phyloP scores from a whole-genome alignment of 106 monocot species.

The Dendrobium huoshanense region DNA sequence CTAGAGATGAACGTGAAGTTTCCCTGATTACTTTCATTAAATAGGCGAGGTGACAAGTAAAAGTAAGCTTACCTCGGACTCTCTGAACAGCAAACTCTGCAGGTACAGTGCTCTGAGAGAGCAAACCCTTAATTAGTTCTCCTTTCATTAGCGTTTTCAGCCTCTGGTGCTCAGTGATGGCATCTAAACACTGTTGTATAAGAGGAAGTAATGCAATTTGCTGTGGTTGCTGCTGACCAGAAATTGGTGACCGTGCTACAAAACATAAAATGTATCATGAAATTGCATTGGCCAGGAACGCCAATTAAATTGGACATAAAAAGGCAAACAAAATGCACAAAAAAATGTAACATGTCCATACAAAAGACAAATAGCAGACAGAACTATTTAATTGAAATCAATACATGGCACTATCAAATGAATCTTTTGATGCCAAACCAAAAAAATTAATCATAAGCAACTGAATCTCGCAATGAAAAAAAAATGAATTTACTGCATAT shows the following conservation, averaged over 20 bases:
- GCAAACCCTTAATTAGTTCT: conserved; percentile 83
- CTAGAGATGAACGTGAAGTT: neutral
- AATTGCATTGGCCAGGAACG: neutral
- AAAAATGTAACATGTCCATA: neutral
- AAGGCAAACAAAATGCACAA: neutral
- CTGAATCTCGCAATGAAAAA: neutral
- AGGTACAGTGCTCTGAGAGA: conserved; percentile 61
- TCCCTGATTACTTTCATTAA: neutral
- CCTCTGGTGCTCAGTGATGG: conserved; percentile 84
- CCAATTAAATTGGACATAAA: neutral
- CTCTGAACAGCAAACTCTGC: conserved; percentile 79
- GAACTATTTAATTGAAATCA: neutral
- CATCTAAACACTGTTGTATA: conserved; percentile 78
- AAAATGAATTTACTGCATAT: neutral
- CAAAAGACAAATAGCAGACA: neutral
- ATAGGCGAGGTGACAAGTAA: neutral
- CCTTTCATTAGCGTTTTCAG: conserved; percentile 94
- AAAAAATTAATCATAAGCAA: neutral
- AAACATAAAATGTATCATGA: neutral
- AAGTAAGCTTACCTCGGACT: conserved; percentile 49
- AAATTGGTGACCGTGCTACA: conserved; percentile 26
- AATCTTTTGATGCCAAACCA: neutral
- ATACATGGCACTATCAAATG: neutral
- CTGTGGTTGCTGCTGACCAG: conserved; percentile 35
- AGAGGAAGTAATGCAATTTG: conserved; percentile 49